Evolutionary conservation across 805 yeast species (phyloP).

Genomic region (Ogataea nonfermentans): DNA sequence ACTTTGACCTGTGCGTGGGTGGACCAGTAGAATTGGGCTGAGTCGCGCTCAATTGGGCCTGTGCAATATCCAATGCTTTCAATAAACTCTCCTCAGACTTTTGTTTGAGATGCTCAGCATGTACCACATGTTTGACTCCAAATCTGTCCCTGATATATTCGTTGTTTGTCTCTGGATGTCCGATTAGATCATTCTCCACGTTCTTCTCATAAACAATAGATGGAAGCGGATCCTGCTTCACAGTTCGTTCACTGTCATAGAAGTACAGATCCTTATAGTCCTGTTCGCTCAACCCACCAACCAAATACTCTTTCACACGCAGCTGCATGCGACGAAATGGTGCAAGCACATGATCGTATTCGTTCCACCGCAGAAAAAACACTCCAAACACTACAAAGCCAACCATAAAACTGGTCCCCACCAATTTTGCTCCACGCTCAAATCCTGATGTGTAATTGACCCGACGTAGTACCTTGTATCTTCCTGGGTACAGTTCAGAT

Average conservation of each 20-base stretch:
- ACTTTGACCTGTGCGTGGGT: too few species aligned
- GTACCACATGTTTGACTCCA: constrained; percentile 60
- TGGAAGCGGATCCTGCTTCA: constrained; percentile 39
- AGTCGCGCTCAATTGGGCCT: constrained; percentile 29
- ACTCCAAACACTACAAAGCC: constrained; percentile 56
- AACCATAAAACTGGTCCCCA: constrained; percentile 50
- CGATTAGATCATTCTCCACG: constrained; percentile 34
- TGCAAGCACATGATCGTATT: constrained; percentile 71
- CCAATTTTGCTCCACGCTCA: constrained; percentile 57
- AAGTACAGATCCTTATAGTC: constrained; percentile 61
- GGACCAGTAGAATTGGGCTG: constrained; percentile 8
- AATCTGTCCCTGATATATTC: constrained; percentile 61
- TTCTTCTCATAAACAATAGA: constrained; percentile 39
- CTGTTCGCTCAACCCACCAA: constrained; percentile 53
- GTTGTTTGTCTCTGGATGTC: constrained; percentile 36
- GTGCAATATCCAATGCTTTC: constrained; percentile 45
- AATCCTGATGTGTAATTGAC: constrained; percentile 52
- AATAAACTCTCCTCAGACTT: constrained; percentile 59
- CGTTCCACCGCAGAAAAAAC: constrained; percentile 83
- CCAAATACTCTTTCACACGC: constrained; percentile 48
- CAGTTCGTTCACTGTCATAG: constrained; percentile 39
- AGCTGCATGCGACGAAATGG: constrained; percentile 64
- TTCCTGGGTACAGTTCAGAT: constrained; percentile 74
- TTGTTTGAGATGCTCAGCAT: constrained; percentile 70
- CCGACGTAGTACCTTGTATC: constrained; percentile 65